Percentiles rank a stretch among this genome's conserved stretches.
These are phyloP conservation scores for Tuber aestivum DNA, from an alignment of 495 filamentous ascomycete species.

Conservation along the genomic window DNA sequence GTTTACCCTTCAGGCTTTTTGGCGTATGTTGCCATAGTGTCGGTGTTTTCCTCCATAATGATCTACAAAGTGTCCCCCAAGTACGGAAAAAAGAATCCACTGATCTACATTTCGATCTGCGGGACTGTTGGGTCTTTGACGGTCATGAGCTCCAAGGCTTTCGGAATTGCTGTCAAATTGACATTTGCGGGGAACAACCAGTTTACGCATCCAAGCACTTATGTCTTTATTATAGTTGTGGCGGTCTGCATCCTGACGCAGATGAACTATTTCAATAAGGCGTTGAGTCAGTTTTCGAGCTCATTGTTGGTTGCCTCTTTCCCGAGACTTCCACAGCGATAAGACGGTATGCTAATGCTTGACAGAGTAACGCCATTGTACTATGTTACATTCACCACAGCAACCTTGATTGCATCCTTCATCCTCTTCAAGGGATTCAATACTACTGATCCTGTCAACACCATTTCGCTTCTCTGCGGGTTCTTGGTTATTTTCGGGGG, in stretches of 20 bases:
- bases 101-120: conserved; percentile 95
- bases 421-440: conserved; percentile 98
- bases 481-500: conserved; percentile 96
- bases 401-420: conserved; percentile 88
- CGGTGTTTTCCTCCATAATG: conserved; percentile 81
- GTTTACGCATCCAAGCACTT: conserved; percentile 86
- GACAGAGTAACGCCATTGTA: conserved; percentile 92
- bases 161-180: conserved; percentile 91
- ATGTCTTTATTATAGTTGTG: conserved; percentile 91
- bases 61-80: conserved; percentile 86
- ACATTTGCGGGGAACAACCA: conserved; percentile 89
- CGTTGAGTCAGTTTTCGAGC: conserved; percentile 90
- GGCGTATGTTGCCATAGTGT: conserved; percentile 69
- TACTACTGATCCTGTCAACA: conserved; percentile 87
- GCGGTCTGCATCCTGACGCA: conserved; percentile 91
- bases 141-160: conserved; percentile 97
- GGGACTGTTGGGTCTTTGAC: conserved; percentile 93
- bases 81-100: conserved; percentile 88
- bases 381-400: conserved; percentile 99
- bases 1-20: conserved; percentile 63
- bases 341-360: conserved; percentile 41
- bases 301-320: conserved; percentile 64
- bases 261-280: conserved; percentile 99
- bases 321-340: neutral
- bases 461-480: conserved; percentile 83